Evolutionary conservation across 164 flowering plant genomes (phyloP).

Genomic region (Hamamelis virginiana): DNA sequence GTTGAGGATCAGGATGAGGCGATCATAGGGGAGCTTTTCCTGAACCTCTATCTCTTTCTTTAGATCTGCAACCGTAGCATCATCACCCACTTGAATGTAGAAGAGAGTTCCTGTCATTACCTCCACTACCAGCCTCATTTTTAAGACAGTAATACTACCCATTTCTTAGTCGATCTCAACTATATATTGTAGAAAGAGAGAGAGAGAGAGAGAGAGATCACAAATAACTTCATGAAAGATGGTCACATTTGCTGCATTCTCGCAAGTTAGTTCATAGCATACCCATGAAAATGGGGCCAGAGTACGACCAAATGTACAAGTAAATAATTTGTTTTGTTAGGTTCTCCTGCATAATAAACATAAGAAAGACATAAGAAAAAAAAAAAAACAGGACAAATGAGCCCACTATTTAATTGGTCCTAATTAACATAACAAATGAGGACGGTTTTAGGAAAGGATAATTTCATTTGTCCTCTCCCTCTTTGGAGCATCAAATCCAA

Average conservation of each 20-base stretch:
- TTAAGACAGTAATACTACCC: not conserved
- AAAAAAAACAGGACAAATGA: too few species aligned
- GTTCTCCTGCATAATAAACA: too few species aligned
- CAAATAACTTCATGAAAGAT: not conserved
- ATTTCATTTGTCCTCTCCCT: too few species aligned
- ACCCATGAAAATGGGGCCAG: not conserved
- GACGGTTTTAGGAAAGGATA: too few species aligned
- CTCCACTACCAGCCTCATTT: constrained; percentile 47
- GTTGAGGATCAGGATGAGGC: constrained; percentile 30
- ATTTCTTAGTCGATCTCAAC: too few species aligned
- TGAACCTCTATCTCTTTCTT: constrained; percentile 43
- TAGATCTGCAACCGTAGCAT: constrained; percentile 45
- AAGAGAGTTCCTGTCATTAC: constrained; percentile 46
- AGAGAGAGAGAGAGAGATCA: not conserved
- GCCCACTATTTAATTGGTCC: too few species aligned
- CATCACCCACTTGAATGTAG: constrained; percentile 31
- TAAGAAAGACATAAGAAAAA: too few species aligned
- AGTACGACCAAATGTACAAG: not conserved
- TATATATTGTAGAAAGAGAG: constrained; percentile 2
- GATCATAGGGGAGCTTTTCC: constrained; percentile 36
- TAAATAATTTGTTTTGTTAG: too few species aligned
- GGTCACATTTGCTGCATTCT: constrained; percentile 27
- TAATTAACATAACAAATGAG: too few species aligned
- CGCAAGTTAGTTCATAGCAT: constrained; percentile 13
- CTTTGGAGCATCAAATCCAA: too few species aligned